Base-by-base conservation (phyloP, 768 basidiomycete genomes). In the Hygrocybe punicea region DNA sequence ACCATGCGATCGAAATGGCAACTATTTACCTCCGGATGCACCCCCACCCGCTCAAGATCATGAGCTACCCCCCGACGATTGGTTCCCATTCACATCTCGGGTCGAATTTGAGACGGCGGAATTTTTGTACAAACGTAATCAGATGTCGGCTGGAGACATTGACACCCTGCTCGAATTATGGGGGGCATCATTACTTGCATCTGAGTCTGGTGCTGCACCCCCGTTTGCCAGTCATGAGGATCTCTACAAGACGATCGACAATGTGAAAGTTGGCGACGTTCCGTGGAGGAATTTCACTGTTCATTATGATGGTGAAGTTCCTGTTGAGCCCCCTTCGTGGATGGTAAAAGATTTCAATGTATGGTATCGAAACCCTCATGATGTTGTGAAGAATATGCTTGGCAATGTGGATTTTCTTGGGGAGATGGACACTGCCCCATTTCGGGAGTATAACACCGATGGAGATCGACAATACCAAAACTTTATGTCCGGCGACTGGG, bases 401-500 rank as follows among this genome's bases (percentile, higher is more conserved):
- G 67, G 57, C 7, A 78, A 76, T 47, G 66, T 70, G 0, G 74
- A 76, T 24, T 74, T 75, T 50, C 53, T 63, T 1, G 65, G 58
- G 1, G 60, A 70, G 19, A 69, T 74, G 7, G 74, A 78, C 54
- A 64, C 61, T 45, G 60, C 63, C 2, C 72, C 76, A 0, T 70
- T 70, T 48, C 55, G 63, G 7, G 65, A 68, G 6, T 60, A 61
- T 35, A 67, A 69, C 16, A 45, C 53, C 0, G 45, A 65, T 11
- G 70, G 67, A 0, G 62, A 67, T 17, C 58, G 70, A 0, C 63
- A 61, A 7, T 75, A 62, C 52, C 39, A 44, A 2, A 64, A 78
- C 61, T 62, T 80, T n/a, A 73, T 77, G 72, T 75, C 73, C 1
- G 73, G 66, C 3, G 56, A 72, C 53, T 76, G 73, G 73, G 64